Evolutionary conservation across 345 rosid genomes (phyloP).

Genomic region (Combretum micranthum): DNA sequence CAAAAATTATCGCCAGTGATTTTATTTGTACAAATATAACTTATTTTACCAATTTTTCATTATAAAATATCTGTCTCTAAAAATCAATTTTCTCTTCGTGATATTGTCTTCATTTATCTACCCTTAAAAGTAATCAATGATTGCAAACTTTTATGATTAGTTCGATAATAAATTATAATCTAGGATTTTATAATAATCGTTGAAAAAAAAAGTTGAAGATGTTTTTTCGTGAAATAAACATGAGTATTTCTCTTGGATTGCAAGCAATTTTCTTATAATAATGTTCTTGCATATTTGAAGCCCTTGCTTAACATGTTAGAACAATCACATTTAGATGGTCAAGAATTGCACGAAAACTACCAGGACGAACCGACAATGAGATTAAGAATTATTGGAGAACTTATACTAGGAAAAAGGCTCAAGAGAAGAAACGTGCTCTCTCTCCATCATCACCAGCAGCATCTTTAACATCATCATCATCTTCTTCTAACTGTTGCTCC

Average conservation of each 20-base stretch:
- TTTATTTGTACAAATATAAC: too few relatives aligned
- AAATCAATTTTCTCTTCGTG: too few relatives aligned
- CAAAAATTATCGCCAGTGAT: too few relatives aligned
- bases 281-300: background rate
- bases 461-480: constrained; percentile 14
- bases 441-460: constrained; percentile 38
- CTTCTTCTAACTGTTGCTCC: constrained; percentile 46
- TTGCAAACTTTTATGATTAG: too few relatives aligned
- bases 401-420: constrained; percentile 80
- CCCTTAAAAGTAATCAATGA: too few relatives aligned
- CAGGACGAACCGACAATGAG: constrained; percentile 95
- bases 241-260: background rate
- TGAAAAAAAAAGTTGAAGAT: too few relatives aligned
- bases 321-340: constrained; percentile 63
- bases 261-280: background rate
- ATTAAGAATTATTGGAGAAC: constrained; percentile 98
- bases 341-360: constrained; percentile 83
- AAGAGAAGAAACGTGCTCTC: constrained; percentile 45
- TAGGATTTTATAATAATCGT: too few relatives aligned
- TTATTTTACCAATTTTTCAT: too few relatives aligned
- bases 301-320: background rate
- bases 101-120: too few relatives aligned
- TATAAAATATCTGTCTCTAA: too few relatives aligned
- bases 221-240: too few relatives aligned
- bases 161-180: too few relatives aligned